A percentile compares a stretch with the other conserved stretches of the same genome.
Conservation (phyloP, 169 alveolate genomes). For the Ichthyophthirius multifiliis region DNA sequence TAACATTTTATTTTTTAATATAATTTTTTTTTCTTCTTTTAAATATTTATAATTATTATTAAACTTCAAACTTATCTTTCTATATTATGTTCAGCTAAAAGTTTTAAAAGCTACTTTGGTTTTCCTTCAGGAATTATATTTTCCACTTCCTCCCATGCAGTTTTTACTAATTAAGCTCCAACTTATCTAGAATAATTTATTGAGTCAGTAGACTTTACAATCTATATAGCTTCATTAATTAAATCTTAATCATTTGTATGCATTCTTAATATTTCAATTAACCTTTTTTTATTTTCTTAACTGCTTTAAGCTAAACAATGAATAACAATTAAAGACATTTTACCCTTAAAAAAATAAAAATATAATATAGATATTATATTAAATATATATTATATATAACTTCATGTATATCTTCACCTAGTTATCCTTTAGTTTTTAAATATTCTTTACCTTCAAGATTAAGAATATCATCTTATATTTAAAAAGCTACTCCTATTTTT, state of each 20-base stretch:
- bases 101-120: neutral
- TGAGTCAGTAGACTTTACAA: constrained; percentile 24
- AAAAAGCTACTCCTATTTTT: constrained; percentile 55
- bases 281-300: neutral
- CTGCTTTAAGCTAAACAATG: constrained; percentile 12
- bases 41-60: no score
- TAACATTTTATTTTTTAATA: no score
- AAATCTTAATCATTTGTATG: constrained; percentile 32
- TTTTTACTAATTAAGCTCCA: neutral
- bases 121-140: neutral
- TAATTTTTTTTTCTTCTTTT: no score
- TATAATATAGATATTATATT: neutral
- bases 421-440: constrained; percentile 41
- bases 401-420: constrained; percentile 73
- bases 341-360: constrained; percentile 46
- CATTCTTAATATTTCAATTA: constrained; percentile 39
- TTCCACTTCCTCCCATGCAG: constrained; percentile 10
- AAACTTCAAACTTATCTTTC: constrained; percentile 19
- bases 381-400: neutral
- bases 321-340: constrained; percentile 58
- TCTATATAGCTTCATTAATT: constrained; percentile 51
- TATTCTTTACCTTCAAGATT: constrained; percentile 56
- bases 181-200: constrained; percentile 29
- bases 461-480: constrained; percentile 71
- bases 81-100: neutral